Base-by-base conservation (phyloP, 2,329 filamentous ascomycete genomes). In the Arthrobotrys conoides region DNA sequence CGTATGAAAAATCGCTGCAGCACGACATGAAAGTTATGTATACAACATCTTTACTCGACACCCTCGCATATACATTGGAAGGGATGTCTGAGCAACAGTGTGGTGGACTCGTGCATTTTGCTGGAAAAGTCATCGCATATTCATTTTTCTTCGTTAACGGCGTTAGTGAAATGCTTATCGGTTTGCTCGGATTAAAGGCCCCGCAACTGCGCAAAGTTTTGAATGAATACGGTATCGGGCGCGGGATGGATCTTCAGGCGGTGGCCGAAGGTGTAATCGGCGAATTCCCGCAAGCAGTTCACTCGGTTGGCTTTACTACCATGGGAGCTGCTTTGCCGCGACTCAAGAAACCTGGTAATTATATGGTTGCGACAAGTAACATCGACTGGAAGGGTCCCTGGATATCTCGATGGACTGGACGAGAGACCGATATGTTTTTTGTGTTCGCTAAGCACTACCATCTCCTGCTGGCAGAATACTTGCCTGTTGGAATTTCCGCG, bases 101-200 rank as follows among this genome's bases (percentile, higher is more conserved):
- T 38, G 80, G 80, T n/a, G 91, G 90, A 81, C 84, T 94, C 75
- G 92, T 97, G 73, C 91, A 92, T 33, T 97, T 97, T 83, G 93
- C 93, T 68, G 94, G 93, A 76, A 96, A 96, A 84, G 93, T 93
- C 3, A 95, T 92, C 82, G 94, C 94, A 1, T 97, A 96, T 84
- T 94, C 93, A 33, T 97, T 97, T 84, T 96, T 95, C 85, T 97
- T 97, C 82, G 94, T 93, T 30, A 93, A 93, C 0, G 93, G 93
- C 3, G 89, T 97, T 69, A 92, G 93, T 6, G 93, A 97, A 82
- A 89, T 97, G 64, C 87, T 97, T 61, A 89, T 95, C 27, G 90
- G 93, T 16, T 86, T 97, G 4, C 97, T 94, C 94, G 90, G 89
- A 44, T 87, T 93, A 20, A 89, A 90, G 1, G 86, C 91, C 2